Percentiles rank a stretch among this genome's conserved stretches.
Conservation (phyloP, 1,284 basidiomycete genomes). For the Leccinum pallidistipes region DNA sequence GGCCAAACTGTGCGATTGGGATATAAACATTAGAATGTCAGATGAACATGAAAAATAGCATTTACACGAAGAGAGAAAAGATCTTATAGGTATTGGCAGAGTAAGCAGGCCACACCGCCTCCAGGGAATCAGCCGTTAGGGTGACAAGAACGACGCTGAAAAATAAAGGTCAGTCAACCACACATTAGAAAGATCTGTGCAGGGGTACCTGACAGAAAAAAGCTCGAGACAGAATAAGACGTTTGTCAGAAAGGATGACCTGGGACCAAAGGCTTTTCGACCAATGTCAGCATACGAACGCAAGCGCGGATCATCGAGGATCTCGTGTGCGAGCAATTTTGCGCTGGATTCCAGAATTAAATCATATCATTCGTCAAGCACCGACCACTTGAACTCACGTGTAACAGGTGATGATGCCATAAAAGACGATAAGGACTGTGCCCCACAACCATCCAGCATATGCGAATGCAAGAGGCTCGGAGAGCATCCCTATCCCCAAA, state of each 20-base stretch:
- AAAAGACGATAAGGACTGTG: constrained; percentile 71
- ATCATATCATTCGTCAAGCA: not conserved
- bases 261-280: constrained; percentile 80
- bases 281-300: constrained; percentile 90
- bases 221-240: constrained; percentile 83
- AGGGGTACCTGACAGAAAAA: constrained; percentile 70
- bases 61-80: constrained; percentile 71
- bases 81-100: constrained; percentile 76
- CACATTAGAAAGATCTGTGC: not conserved
- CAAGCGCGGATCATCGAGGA: constrained; percentile 67
- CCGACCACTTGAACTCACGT: constrained; percentile 61
- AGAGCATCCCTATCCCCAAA: constrained; percentile 88
- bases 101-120: constrained; percentile 66
- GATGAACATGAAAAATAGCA: constrained; percentile 6
- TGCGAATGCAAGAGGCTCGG: constrained; percentile 85
- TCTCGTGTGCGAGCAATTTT: constrained; percentile 79
- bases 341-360: constrained; percentile 50
- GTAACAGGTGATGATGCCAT: constrained; percentile 83
- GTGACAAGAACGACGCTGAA: constrained; percentile 81
- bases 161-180: not conserved
- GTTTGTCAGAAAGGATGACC: constrained; percentile 68
- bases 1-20: constrained; percentile 52
- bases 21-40: constrained; percentile 2
- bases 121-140: constrained; percentile 83
- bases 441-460: constrained; percentile 87